Evolutionary conservation across 2,329 filamentous ascomycete species (phyloP), one percentile per base, ranked within the genome.

Genomic region (Clathrospora elynae): DNA sequence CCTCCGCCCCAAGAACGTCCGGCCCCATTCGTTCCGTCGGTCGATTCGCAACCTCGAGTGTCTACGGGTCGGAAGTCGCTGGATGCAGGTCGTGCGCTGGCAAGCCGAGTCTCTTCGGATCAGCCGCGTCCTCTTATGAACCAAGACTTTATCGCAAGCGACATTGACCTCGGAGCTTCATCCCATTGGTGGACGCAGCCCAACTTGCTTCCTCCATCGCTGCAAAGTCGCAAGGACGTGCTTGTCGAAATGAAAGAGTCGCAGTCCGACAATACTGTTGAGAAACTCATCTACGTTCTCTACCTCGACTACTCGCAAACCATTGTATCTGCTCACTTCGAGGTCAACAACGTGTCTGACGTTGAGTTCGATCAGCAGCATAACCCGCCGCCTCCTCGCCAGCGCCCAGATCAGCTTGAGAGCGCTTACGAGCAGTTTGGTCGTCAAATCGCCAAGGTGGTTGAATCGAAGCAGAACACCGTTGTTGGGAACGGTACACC

Each of bases 241-340:
- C 81, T 90, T 38, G 87, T 83, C 36, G 90, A 97, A 69, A 80
- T 85, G 14, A 88, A 95, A 53, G 89, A 96, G 64, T 83, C 85
- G 1, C 81, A 85, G 10, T 85, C 86, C 18, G 84, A 87, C 17
- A 86, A 85, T 66, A 83, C 83, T 1, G 75, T 95, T 13, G 88
- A 86, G 5, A 91, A 91, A 54, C 84, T 91, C 46, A 79, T 96
- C 28, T 93, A 87, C 58, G 77, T 97, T n/a, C 74, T 99, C 6
- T 99, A 89, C 74, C 85, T 90, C 61, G 93, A 99, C 72, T 99
- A 99, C 70, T 96, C 91, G 12, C 93, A 97, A 67, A 97, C 92
- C 0, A 79, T 95, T 52, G 81, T 99, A 61, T 90, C 86, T 0
- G 87, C 85, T 12, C 84, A 80, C 35, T 97, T 87, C 67, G 88